These are phyloP conservation scores for Apostasia ramifera DNA, from an alignment of 106 monocot genomes.

Conservation along the genomic window DNA sequence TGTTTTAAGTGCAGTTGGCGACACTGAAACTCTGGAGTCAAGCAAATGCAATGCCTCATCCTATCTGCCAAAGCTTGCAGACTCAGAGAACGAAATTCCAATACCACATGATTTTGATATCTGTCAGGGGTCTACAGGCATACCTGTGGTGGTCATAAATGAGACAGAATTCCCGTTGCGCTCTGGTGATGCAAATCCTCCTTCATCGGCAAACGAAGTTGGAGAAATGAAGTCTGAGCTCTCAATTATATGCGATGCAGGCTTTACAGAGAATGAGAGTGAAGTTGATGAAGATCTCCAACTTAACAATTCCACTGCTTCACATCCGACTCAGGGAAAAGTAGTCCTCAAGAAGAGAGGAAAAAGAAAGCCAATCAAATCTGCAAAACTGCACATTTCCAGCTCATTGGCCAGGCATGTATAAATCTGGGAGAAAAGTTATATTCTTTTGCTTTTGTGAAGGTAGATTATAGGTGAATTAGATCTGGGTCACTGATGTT, in stretches of 20 bases:
- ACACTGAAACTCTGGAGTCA: neutral
- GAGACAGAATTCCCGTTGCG: constrained; percentile 3
- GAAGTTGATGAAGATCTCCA: neutral
- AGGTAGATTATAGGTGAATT: neutral
- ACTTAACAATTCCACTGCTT: constrained; percentile 9
- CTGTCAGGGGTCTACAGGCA: neutral
- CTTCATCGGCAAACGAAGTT: constrained; percentile 2
- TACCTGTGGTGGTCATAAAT: neutral
- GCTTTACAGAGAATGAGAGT: neutral
- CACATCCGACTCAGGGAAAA: constrained; percentile 17
- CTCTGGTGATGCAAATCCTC: neutral
- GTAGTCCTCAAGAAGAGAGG: constrained; percentile 22
- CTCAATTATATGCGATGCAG: neutral
- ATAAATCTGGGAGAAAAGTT: neutral
- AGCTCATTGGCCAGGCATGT: constrained; percentile 31
- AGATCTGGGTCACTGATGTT: no score
- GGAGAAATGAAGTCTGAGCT: constrained; percentile 6
- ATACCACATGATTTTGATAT: neutral
- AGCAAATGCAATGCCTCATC: neutral
- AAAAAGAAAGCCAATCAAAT: constrained; percentile 23
- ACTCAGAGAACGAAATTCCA: neutral
- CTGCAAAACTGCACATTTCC: constrained; percentile 25
- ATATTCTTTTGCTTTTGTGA: neutral
- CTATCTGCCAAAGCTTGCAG: neutral
- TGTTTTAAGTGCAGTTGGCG: constrained; percentile 7